Evolutionary conservation across 2,329 filamentous ascomycete species (phyloP).

Genomic region (Colletotrichum tabaci): DNA sequence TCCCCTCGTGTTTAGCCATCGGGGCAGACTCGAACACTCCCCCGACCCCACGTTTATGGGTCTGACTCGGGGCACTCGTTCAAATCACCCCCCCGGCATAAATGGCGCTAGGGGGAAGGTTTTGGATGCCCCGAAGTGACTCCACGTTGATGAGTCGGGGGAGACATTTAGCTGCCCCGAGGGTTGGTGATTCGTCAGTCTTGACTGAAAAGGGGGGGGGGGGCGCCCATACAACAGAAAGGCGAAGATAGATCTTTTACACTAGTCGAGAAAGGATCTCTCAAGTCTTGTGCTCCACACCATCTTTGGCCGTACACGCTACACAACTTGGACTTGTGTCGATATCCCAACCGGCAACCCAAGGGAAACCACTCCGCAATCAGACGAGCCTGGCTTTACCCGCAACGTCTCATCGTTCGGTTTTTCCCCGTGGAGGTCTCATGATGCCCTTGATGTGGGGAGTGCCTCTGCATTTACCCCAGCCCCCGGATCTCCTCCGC

Average conservation of each 20-base stretch:
- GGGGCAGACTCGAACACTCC: slow-evolving; percentile 24
- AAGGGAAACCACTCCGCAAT: slow-evolving; percentile 23
- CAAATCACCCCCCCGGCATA: slow-evolving; percentile 10
- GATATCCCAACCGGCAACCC: neutral
- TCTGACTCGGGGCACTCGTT: neutral
- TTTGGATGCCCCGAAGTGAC: slow-evolving; percentile 39
- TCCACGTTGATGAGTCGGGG: slow-evolving; percentile 27
- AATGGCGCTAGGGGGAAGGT: slow-evolving; percentile 46
- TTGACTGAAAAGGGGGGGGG: neutral
- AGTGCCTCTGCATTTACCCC: slow-evolving; percentile 24
- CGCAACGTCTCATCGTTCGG: slow-evolving; percentile 4
- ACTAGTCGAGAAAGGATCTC: neutral
- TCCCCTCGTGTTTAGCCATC: neutral
- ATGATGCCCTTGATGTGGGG: slow-evolving; percentile 31
- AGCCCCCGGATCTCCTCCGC: slow-evolving; percentile 40
- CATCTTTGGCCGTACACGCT: slow-evolving; percentile 10
- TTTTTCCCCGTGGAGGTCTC: slow-evolving; percentile 29
- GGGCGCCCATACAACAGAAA: too few relatives aligned
- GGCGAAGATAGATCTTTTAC: too few relatives aligned
- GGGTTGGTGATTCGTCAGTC: slow-evolving; percentile 34
- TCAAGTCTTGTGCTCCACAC: slow-evolving; percentile 5
- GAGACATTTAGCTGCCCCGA: slow-evolving; percentile 46
- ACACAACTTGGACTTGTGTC: slow-evolving; percentile 10
- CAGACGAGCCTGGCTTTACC: slow-evolving; percentile 13
- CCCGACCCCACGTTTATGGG: slow-evolving; percentile 30